Evolutionary conservation across 2,329 filamentous ascomycete genomes (phyloP).

Genomic region (Dissoconium aciculare): DNA sequence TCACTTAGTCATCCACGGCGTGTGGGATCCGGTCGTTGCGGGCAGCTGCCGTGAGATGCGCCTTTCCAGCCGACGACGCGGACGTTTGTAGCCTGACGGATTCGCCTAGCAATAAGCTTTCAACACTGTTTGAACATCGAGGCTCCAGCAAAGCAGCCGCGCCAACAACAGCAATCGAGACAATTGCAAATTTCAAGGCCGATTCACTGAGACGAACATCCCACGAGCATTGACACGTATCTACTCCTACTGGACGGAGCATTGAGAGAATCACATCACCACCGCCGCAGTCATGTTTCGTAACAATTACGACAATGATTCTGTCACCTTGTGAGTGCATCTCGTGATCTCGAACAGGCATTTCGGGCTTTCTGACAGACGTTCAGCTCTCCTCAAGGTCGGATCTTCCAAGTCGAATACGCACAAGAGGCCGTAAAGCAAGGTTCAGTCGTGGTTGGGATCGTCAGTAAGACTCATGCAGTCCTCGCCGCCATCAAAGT

Average conservation of each 20-base stretch:
- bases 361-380: slow-evolving; percentile 8
- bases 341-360: slow-evolving; percentile 3
- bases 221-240: slow-evolving; percentile 3
- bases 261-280: too few relatives aligned
- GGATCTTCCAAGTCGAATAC: slow-evolving; percentile 99
- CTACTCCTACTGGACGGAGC: too few relatives aligned
- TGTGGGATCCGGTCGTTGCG: too few relatives aligned
- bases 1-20: too few relatives aligned
- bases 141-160: too few relatives aligned
- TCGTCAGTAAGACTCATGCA: slow-evolving; percentile 95
- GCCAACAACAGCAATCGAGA: too few relatives aligned
- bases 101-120: too few relatives aligned
- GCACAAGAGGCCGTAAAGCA: slow-evolving; percentile 98
- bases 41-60: too few relatives aligned
- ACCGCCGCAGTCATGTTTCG: slow-evolving; percentile 85
- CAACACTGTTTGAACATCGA: too few relatives aligned
- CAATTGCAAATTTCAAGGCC: too few relatives aligned
- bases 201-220: background rate
- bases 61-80: too few relatives aligned
- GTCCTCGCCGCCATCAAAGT: slow-evolving; percentile 96
- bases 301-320: slow-evolving; percentile 99
- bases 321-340: slow-evolving; percentile 95
- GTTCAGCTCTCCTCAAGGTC: slow-evolving; percentile 87
- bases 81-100: too few relatives aligned
- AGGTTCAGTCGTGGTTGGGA: slow-evolving; percentile 90